Conservation (phyloP, 805 yeast species). For the Lachancea thermotolerans region DNA sequence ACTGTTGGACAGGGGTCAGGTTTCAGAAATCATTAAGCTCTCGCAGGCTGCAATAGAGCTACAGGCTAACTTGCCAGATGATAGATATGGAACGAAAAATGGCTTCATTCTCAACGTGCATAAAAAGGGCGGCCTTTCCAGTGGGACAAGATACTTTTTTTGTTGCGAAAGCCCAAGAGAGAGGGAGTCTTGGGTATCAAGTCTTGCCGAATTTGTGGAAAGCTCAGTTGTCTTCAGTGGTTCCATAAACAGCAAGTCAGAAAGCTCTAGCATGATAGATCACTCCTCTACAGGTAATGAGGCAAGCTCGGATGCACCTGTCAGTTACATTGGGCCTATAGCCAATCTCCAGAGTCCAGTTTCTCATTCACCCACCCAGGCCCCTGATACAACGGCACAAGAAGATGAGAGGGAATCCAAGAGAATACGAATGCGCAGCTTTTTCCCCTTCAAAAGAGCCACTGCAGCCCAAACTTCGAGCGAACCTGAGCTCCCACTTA, state of each 20-base stretch:
- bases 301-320: background rate
- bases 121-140: conserved; percentile 34
- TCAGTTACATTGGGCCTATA: conserved; percentile 10
- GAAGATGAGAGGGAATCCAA: conserved; percentile 36
- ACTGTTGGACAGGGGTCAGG: conserved; percentile 48
- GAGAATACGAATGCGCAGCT: conserved; percentile 47
- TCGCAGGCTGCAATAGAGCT: conserved; percentile 40
- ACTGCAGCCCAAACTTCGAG: conserved; percentile 8
- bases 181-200: conserved; percentile 64
- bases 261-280: conserved; percentile 5
- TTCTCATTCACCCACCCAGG: conserved; percentile 9
- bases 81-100: conserved; percentile 31
- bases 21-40: conserved; percentile 46
- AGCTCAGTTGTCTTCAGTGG: conserved; percentile 5
- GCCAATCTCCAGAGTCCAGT: conserved; percentile 8
- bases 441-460: conserved; percentile 49
- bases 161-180: conserved; percentile 78
- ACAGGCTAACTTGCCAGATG: conserved; percentile 32
- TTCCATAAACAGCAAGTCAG: conserved; percentile 6
- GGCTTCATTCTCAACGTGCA: conserved; percentile 35
- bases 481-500: background rate
- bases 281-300: conserved; percentile 7
- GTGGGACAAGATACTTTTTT: conserved; percentile 49
- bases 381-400: conserved; percentile 6
- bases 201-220: conserved; percentile 33